phyloP scores from a whole-genome alignment of 2,329 filamentous ascomycete genomes.

The Claviceps arundinis region DNA sequence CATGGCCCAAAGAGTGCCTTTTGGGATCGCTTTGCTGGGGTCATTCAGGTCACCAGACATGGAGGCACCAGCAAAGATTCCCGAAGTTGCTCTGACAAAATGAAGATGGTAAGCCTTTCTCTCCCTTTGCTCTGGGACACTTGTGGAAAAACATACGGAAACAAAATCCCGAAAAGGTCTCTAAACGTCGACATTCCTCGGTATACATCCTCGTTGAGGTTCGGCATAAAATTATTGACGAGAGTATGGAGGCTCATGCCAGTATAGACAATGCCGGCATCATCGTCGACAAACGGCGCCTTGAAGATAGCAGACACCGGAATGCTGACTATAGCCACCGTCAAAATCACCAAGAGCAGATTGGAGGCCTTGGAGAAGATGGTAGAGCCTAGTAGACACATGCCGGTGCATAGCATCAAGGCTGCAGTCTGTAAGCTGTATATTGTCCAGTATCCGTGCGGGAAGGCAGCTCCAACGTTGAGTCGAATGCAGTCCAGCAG shows the following conservation, averaged over 20 bases:
- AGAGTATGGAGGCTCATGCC: conserved; percentile 61
- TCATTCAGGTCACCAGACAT: conserved; percentile 82
- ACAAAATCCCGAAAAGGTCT: conserved; percentile 74
- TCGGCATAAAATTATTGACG: conserved; percentile 60
- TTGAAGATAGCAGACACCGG: conserved; percentile 62
- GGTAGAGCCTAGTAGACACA: conserved; percentile 68
- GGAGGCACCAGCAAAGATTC: conserved; percentile 60
- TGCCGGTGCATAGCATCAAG: conserved; percentile 55
- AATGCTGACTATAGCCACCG: conserved; percentile 66
- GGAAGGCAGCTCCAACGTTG: conserved; percentile 56
- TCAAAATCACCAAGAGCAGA: conserved; percentile 55
- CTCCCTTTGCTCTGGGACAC: neutral
- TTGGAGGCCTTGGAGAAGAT: conserved; percentile 74
- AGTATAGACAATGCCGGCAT: conserved; percentile 59
- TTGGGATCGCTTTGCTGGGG: conserved; percentile 73
- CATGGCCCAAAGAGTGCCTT: conserved; percentile 69
- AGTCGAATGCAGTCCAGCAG: conserved; percentile 70
- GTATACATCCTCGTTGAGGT: conserved; percentile 48
- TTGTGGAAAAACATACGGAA: conserved; percentile 35
- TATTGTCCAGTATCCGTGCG: conserved; percentile 60
- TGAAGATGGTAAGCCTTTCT: neutral
- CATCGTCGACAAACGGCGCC: conserved; percentile 50
- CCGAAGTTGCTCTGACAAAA: conserved; percentile 31
- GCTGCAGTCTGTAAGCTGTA: conserved; percentile 65
- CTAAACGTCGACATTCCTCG: conserved; percentile 58